Conservation (phyloP, 768 basidiomycete species). For the Mrakia gelida region DNA sequence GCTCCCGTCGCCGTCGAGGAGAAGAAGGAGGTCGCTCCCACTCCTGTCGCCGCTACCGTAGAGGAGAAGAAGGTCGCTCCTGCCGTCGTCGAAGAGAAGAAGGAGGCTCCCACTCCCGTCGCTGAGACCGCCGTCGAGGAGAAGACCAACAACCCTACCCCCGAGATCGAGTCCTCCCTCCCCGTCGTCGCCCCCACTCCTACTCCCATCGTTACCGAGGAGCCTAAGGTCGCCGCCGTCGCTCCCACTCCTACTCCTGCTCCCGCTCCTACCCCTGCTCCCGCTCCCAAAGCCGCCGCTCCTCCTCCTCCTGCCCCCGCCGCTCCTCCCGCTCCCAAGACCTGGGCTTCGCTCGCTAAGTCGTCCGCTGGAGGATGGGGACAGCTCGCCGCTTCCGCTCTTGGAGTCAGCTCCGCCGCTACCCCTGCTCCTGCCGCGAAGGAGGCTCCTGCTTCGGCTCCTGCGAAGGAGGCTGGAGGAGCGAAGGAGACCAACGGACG, state of each 20-base stretch:
- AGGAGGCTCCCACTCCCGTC: slow-evolving; percentile 14
- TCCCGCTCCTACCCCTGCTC: slow-evolving; percentile 36
- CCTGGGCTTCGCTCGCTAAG: slow-evolving; percentile 86
- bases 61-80: slow-evolving; percentile 28
- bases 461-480: slow-evolving; percentile 19
- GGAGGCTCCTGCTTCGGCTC: slow-evolving; percentile 43
- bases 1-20: slow-evolving; percentile 31
- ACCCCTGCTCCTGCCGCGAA: slow-evolving; percentile 41
- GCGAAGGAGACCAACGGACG: slow-evolving; percentile 39
- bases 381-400: slow-evolving; percentile 46
- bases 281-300: slow-evolving; percentile 36
- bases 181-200: slow-evolving; percentile 19
- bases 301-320: slow-evolving; percentile 37
- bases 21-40: slow-evolving; percentile 18
- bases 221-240: slow-evolving; percentile 37
- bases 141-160: not conserved
- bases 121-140: slow-evolving; percentile 13
- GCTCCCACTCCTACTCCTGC: slow-evolving; percentile 40
- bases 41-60: slow-evolving; percentile 16
- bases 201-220: slow-evolving; percentile 17
- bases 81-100: slow-evolving; percentile 26
- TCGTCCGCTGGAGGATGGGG: slow-evolving; percentile 56
- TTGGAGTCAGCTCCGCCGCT: slow-evolving; percentile 38
- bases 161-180: slow-evolving; percentile 15
- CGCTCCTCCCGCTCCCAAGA: slow-evolving; percentile 57